Evolutionary conservation across 345 rosid genomes (phyloP).

Genomic region (Firmiana major): DNA sequence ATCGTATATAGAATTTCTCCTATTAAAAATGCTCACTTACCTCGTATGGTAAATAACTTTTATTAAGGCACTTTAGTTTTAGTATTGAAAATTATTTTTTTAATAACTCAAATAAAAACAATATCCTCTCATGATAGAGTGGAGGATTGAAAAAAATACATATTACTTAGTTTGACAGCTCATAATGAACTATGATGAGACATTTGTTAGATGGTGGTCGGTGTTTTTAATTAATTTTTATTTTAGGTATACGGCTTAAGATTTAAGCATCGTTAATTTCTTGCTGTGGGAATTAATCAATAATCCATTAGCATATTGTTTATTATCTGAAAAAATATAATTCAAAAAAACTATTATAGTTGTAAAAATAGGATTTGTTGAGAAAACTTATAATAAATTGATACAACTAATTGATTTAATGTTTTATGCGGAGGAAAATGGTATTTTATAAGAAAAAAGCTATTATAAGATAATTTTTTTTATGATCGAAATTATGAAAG

Average conservation of each 20-base stretch:
- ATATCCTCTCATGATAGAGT: not conserved
- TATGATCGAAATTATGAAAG: too few relatives aligned
- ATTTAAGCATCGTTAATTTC: constrained; percentile 10
- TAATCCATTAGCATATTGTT: not conserved
- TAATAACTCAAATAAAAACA: not conserved
- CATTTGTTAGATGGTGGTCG: not conserved
- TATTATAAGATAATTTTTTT: too few relatives aligned
- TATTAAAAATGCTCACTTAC: not conserved
- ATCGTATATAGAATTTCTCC: too few relatives aligned
- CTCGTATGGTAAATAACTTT: not conserved
- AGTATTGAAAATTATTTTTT: too few relatives aligned
- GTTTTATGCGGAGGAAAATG: too few relatives aligned
- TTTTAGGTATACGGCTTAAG: not conserved
- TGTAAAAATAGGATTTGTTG: too few relatives aligned
- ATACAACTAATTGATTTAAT: too few relatives aligned
- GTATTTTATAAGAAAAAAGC: too few relatives aligned
- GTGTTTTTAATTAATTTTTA: not conserved
- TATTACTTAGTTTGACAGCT: not conserved
- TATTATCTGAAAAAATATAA: too few relatives aligned
- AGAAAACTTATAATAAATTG: too few relatives aligned
- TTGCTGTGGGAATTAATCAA: not conserved
- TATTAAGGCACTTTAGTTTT: not conserved
- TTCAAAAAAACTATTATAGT: too few relatives aligned
- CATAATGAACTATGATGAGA: not conserved
- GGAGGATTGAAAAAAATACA: not conserved